These are phyloP conservation scores for Lagenidium giganteum DNA, from an alignment of 352 stramenopile species.

Conservation along the genomic window DNA sequence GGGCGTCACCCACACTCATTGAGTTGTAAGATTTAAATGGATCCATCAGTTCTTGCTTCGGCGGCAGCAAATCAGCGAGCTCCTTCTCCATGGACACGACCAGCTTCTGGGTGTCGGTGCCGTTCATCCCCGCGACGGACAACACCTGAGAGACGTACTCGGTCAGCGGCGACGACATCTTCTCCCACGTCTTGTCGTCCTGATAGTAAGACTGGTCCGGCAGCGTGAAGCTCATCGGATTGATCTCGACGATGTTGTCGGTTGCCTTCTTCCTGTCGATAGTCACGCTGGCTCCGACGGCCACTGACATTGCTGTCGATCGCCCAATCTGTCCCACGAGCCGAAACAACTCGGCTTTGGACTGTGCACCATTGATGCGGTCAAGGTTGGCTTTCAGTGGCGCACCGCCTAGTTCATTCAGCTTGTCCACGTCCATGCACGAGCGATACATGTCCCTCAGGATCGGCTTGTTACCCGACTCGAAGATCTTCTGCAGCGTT, in stretches of 20 bases:
- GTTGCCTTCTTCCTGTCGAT: conserved; percentile 68
- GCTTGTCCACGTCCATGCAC: conserved; percentile 3
- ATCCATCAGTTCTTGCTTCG: conserved; percentile 54
- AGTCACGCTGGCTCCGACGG: conserved; percentile 32
- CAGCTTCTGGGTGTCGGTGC: conserved; percentile 21
- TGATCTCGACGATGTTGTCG: conserved; percentile 63
- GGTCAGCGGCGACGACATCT: conserved; percentile 25
- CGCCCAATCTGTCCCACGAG: conserved; percentile 22
- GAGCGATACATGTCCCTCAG: conserved; percentile 4
- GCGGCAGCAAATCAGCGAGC: conserved; percentile 61
- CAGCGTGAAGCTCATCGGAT: conserved; percentile 62
- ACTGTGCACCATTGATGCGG: not conserved
- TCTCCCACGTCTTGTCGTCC: conserved; percentile 33
- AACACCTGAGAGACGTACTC: conserved; percentile 32
- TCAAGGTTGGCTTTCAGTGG: conserved; percentile 3
- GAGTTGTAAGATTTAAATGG: conserved; percentile 78
- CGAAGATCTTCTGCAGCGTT: conserved; percentile 34
- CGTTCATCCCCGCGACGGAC: conserved; percentile 17
- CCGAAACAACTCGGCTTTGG: conserved; percentile 12
- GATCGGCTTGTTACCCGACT: too few relatives aligned
- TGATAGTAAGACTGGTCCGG: conserved; percentile 90
- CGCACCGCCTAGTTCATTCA: conserved; percentile 5
- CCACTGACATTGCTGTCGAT: conserved; percentile 59
- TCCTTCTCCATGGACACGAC: conserved; percentile 67
- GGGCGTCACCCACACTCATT: conserved; percentile 52